Conservation (phyloP, 163 green algal genomes). For the Chlorella variabilis region DNA sequence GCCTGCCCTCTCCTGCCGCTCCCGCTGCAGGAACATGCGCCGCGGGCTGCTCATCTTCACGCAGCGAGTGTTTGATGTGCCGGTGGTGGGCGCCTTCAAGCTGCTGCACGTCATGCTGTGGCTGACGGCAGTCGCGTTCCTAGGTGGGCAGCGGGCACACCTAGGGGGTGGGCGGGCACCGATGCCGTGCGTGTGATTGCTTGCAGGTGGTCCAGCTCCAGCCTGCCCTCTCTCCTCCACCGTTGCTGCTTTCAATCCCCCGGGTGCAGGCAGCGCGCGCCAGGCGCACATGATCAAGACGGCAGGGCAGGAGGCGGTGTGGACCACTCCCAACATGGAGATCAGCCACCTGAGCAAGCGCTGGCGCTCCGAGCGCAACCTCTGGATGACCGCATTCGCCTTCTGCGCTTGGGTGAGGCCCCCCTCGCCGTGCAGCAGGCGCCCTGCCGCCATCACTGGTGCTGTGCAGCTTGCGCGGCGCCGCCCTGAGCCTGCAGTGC, state of each 20-base stretch:
- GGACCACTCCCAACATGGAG: conserved; percentile 36
- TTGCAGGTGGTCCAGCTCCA: neutral
- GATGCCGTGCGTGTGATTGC: too few relatives aligned
- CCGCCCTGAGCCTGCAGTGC: too few relatives aligned
- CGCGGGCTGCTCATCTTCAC: conserved; percentile 33
- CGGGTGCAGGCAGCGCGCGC: conserved; percentile 12
- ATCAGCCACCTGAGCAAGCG: conserved; percentile 44
- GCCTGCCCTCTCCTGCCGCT: too few relatives aligned
- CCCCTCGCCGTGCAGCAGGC: too few relatives aligned
- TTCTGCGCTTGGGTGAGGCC: conserved; percentile 49
- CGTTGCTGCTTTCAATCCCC: too few relatives aligned
- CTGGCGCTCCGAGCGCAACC: conserved; percentile 54
- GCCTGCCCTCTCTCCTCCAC: neutral
- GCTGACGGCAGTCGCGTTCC: conserved; percentile 38
- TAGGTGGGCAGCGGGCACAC: conserved; percentile 16
- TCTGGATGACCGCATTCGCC: conserved; percentile 55
- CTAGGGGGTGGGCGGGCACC: too few relatives aligned
- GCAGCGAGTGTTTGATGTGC: conserved; percentile 43
- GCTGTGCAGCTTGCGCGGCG: too few relatives aligned
- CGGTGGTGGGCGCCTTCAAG: conserved; percentile 61
- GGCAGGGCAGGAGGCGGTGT: neutral
- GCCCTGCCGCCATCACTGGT: too few relatives aligned
- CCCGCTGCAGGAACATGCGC: too few relatives aligned
- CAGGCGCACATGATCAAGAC: conserved; percentile 19
- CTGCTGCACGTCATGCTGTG: conserved; percentile 58